Base-by-base conservation (phyloP, 345 rosid species). In the Salix suchowensis region DNA sequence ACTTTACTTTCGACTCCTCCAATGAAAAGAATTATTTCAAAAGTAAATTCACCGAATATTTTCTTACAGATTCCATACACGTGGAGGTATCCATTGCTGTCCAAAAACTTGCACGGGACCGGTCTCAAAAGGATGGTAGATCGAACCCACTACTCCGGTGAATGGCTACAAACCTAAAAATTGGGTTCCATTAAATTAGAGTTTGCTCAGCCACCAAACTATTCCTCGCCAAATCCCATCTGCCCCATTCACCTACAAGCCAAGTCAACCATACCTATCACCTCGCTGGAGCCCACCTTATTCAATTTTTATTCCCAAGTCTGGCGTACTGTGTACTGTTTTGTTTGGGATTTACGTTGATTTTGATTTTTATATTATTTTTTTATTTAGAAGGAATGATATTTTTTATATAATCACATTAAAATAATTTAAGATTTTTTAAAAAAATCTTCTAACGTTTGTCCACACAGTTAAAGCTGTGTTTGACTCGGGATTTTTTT, bases 201-300 rank as follows among this genome's bases (percentile, higher is more conserved):
- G n/a, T 52, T 52, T 0, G 16, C 18, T 8, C n/a, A 52, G 58
- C 58, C 23, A 52, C 7, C 4, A 9, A 0, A 28, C 7, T 12
- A 7, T 60, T 30, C 44, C 5, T 15, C 1, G 32, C 60, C 66
- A 62, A 65, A 36, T 24, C 6, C 26, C 70, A 44, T 62, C 64
- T 23, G 50, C 70, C 34, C 67, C 36, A 26, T 68, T 55, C 78
- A 55, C 55, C 28, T n/a, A 13, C 23, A 44, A 15, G 5, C 30
- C 7, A 61, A 46, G 74, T n/a, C 74, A 70, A 77, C 62, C 48
- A 60, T 13, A 30, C 79, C 74, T 70, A 62, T 44, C 73, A 39
- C 23, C 48, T 44, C 13, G 15, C 4, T 15, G 37, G 37, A 4
- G 36, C 67, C 58, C 58, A 19, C 8, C 2, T 52, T 2, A 18